Evolutionary conservation across 495 filamentous ascomycete genomes (phyloP).

Genomic region (Penicillium alfredii): DNA sequence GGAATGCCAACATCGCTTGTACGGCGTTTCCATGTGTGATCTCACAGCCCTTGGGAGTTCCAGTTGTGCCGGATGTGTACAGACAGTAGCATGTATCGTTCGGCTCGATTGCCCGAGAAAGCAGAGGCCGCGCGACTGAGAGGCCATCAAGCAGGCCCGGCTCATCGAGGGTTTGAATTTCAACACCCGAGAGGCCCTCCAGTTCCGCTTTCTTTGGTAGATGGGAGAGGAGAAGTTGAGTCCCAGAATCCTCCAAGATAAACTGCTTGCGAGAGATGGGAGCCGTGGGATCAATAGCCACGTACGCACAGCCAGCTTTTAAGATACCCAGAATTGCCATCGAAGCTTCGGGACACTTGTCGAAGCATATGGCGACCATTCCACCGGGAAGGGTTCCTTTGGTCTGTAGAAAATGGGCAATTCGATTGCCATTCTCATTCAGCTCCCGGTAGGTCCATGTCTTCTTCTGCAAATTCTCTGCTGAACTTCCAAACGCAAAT

Average conservation of each 20-base stretch:
- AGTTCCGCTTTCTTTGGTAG: conserved; percentile 10
- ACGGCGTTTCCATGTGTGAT: conserved; percentile 38
- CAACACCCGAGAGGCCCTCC: conserved; percentile 15
- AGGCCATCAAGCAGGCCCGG: conserved; percentile 20
- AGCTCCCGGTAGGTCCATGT: conserved; percentile 33
- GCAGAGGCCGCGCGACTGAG: conserved; percentile 11
- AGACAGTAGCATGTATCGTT: conserved; percentile 93
- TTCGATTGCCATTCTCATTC: conserved; percentile 31
- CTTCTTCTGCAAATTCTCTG: conserved; percentile 27
- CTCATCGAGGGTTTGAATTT: conserved; percentile 29
- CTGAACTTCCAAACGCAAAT: conserved; percentile 27
- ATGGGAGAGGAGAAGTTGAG: conserved; percentile 22
- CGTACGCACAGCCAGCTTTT: conserved; percentile 65
- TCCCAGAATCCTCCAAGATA: conserved; percentile 32
- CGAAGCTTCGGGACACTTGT: conserved; percentile 38
- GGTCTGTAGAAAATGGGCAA: conserved; percentile 33
- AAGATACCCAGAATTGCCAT: conserved; percentile 41
- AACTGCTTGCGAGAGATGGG: conserved; percentile 41
- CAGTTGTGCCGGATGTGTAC: conserved; percentile 95
- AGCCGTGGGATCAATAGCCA: conserved; percentile 52
- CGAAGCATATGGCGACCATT: conserved; percentile 41
- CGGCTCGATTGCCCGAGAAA: conserved; percentile 34
- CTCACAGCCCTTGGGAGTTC: conserved; percentile 97
- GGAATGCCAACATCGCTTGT: conserved; percentile 38
- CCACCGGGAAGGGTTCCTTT: conserved; percentile 24